Evolutionary conservation across 140 eudicot genomes (phyloP).

Genomic region (Senecio squalidus): DNA sequence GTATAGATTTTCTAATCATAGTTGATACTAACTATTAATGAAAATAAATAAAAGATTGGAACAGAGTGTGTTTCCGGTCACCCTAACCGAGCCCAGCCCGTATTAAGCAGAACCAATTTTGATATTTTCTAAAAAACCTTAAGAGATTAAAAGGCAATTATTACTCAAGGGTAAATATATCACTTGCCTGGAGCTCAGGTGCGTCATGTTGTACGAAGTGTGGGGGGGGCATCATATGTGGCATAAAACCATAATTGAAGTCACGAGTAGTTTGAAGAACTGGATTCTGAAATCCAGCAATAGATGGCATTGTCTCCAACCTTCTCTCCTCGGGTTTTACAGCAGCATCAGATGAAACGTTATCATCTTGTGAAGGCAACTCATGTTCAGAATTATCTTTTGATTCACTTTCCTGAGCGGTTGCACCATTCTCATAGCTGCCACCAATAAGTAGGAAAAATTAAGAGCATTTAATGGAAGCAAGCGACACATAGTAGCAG

Average conservation of each 20-base stretch:
- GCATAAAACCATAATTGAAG: conserved; percentile 43
- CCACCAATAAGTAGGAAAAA: background rate
- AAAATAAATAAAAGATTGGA: too few species aligned
- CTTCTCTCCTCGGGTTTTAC: conserved; percentile 35
- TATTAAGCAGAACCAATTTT: too few species aligned
- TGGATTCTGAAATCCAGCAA: conserved; percentile 38
- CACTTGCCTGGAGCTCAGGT: conserved; percentile 52
- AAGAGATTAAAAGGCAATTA: too few species aligned
- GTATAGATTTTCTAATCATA: too few species aligned
- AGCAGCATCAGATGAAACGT: conserved; percentile 29
- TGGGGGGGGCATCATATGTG: conserved; percentile 40
- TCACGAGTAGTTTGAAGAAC: conserved; percentile 40
- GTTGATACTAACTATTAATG: too few species aligned
- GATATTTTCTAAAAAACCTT: too few species aligned
- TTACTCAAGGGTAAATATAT: background rate
- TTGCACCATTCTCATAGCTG: conserved; percentile 37
- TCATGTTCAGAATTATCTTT: conserved; percentile 28
- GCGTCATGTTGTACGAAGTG: conserved; percentile 44
- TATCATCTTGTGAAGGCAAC: conserved; percentile 23
- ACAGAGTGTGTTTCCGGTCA: too few species aligned
- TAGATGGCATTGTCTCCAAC: conserved; percentile 31
- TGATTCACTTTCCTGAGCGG: conserved; percentile 25
- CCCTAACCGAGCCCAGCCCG: too few species aligned
- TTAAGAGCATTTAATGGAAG: background rate
- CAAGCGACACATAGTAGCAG: background rate